These are phyloP conservation scores for Cercospora beticola DNA, from an alignment of 2,329 filamentous ascomycete species.

Conservation along the genomic window DNA sequence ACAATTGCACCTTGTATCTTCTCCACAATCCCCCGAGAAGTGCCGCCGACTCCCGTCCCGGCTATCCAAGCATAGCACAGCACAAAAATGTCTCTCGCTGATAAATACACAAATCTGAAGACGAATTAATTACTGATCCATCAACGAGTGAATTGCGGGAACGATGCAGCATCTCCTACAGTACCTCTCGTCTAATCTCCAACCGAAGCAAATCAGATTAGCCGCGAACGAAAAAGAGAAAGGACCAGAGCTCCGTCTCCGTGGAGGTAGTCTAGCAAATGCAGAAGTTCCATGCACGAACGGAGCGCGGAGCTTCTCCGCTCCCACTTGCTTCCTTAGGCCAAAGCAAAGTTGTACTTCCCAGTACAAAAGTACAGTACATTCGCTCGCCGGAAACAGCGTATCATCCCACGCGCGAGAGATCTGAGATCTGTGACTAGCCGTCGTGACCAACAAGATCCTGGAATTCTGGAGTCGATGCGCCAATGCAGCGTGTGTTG, in stretches of 20 bases:
- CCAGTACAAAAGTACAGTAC: not conserved
- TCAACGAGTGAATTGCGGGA: not conserved
- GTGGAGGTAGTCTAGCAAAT: not conserved
- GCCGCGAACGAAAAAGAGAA: not conserved
- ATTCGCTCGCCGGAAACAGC: not conserved
- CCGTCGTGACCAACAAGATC: not conserved
- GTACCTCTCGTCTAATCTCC: not conserved
- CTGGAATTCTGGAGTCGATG: not conserved
- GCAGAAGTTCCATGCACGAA: not conserved
- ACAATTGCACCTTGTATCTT: not conserved
- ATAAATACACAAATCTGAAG: not conserved
- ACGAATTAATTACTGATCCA: not conserved
- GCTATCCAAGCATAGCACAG: not conserved
- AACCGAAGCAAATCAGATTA: not conserved
- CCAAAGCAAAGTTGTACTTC: not conserved
- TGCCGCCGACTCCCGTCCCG: not conserved
- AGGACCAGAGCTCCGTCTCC: not conserved
- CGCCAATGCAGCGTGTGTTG: not conserved
- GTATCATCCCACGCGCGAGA: not conserved
- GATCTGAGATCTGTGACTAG: not conserved
- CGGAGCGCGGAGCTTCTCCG: not conserved
- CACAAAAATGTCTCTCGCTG: not conserved
- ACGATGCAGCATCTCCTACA: too few species aligned
- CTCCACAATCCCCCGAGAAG: not conserved
- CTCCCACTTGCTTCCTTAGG: not conserved